Evolutionary conservation across 2,329 filamentous ascomycete species (phyloP).

Genomic region (Exophiala aquamarina): DNA sequence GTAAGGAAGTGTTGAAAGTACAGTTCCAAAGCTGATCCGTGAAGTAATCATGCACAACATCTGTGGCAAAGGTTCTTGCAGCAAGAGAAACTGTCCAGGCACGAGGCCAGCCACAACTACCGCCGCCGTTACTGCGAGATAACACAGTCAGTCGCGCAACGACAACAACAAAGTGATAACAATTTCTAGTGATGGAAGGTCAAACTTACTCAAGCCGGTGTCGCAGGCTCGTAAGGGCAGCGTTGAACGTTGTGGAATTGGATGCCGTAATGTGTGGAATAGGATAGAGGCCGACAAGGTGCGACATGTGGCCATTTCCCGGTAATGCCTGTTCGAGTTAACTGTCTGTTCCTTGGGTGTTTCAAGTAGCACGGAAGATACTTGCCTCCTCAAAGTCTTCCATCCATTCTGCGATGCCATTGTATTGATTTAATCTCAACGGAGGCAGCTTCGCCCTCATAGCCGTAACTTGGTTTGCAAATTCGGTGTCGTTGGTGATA

Average conservation of each 20-base stretch:
- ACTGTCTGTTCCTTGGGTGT: too few species aligned
- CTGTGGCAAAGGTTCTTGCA: too few species aligned
- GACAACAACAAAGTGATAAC: too few species aligned
- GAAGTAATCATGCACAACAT: conserved; percentile 41
- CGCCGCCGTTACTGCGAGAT: conserved; percentile 38
- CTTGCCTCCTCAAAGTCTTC: conserved; percentile 36
- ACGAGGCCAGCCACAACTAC: conserved; percentile 54
- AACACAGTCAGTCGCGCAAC: too few species aligned
- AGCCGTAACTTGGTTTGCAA: too few species aligned
- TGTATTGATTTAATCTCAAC: conserved; percentile 12
- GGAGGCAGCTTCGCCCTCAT: too few species aligned
- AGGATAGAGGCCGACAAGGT: conserved; percentile 51
- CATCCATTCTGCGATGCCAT: conserved; percentile 36
- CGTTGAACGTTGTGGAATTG: conserved; percentile 11
- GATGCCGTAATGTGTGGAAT: conserved; percentile 40
- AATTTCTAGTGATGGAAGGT: too few species aligned
- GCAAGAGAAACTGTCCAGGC: conserved; percentile 41
- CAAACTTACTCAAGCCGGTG: conserved; percentile 30
- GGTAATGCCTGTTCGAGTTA: conserved; percentile 34
- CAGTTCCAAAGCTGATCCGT: conserved; percentile 37
- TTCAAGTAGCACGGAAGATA: too few species aligned
- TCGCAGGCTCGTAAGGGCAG: conserved; percentile 29
- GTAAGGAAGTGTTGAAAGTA: conserved; percentile 42
- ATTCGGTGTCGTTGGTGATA: too few species aligned
- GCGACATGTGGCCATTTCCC: conserved; percentile 53